These are phyloP conservation scores for Ustilago lituana DNA, from an alignment of 1,284 basidiomycete species.

Conservation along the genomic window DNA sequence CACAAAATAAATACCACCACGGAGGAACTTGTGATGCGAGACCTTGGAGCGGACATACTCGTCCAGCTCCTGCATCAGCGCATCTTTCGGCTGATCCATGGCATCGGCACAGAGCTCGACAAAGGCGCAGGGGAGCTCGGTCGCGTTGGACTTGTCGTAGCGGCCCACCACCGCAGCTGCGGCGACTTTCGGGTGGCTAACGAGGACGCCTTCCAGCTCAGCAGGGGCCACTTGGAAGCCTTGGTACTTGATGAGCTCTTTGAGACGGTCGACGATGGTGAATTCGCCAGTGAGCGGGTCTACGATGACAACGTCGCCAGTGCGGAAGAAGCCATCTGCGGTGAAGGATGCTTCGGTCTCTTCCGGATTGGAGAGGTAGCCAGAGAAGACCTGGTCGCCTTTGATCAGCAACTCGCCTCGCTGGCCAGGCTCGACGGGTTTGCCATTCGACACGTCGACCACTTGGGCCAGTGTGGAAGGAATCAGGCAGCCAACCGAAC, in stretches of 20 bases:
- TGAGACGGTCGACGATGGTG: slow-evolving; percentile 60
- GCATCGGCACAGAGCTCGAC: slow-evolving; percentile 27
- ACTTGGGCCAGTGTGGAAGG: slow-evolving; percentile 34
- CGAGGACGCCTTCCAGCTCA: slow-evolving; percentile 56
- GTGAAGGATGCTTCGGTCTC: slow-evolving; percentile 76
- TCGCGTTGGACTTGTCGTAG: slow-evolving; percentile 45
- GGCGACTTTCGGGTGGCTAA: slow-evolving; percentile 41
- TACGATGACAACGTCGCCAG: slow-evolving; percentile 57
- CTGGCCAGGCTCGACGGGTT: slow-evolving; percentile 24
- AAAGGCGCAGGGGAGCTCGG: slow-evolving; percentile 39
- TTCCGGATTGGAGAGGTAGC: slow-evolving; percentile 43
- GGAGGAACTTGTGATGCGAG: slow-evolving; percentile 40
- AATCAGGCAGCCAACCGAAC: slow-evolving; percentile 37
- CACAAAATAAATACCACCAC: slow-evolving; percentile 42
- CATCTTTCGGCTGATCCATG: not conserved
- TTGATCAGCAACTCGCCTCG: slow-evolving; percentile 46
- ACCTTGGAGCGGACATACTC: slow-evolving; percentile 34
- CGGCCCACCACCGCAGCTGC: slow-evolving; percentile 59
- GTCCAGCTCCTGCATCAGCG: slow-evolving; percentile 23
- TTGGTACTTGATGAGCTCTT: slow-evolving; percentile 65
- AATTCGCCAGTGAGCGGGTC: slow-evolving; percentile 39
- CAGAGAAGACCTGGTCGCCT: slow-evolving; percentile 42
- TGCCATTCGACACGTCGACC: slow-evolving; percentile 35
- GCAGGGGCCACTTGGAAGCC: slow-evolving; percentile 63
- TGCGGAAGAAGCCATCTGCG: slow-evolving; percentile 58